Evolutionary conservation across 164 flowering plant genomes (phyloP).

Genomic region (Aristolochia californica): DNA sequence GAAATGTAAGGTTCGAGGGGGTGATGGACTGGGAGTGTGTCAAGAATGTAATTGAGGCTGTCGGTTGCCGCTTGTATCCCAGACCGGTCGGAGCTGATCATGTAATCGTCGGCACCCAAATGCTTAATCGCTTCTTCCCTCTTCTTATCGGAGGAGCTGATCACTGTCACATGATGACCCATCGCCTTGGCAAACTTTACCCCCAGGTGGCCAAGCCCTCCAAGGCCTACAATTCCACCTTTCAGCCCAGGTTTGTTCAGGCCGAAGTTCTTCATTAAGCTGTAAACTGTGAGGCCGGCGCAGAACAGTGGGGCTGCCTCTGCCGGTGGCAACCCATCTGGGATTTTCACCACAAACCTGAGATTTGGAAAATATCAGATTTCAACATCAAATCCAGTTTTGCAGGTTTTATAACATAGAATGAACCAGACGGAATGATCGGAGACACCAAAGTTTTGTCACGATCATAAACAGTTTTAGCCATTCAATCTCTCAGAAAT

Average conservation of each 20-base stretch:
- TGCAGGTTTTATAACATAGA: no score
- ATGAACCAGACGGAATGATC: no score
- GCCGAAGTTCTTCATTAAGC: conserved; percentile 36
- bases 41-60: conserved; percentile 35
- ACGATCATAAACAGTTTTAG: no score
- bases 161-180: background rate
- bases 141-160: background rate
- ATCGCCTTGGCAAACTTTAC: conserved; percentile 1
- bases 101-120: background rate
- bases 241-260: background rate
- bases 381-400: no score
- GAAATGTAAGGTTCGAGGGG: conserved; percentile 23
- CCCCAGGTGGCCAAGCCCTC: conserved; percentile 1
- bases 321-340: conserved; percentile 18
- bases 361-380: no score
- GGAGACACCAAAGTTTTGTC: no score
- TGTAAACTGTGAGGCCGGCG: conserved; percentile 45
- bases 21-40: conserved; percentile 33
- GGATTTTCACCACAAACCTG: conserved; percentile 15
- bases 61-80: conserved; percentile 24
- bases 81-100: background rate
- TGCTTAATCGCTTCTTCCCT: background rate
- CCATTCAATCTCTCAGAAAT: no score
- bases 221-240: background rate
- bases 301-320: conserved; percentile 30